These are phyloP conservation scores for Abelmoschus esculentus DNA, from an alignment of 345 rosid species.

Conservation along the genomic window DNA sequence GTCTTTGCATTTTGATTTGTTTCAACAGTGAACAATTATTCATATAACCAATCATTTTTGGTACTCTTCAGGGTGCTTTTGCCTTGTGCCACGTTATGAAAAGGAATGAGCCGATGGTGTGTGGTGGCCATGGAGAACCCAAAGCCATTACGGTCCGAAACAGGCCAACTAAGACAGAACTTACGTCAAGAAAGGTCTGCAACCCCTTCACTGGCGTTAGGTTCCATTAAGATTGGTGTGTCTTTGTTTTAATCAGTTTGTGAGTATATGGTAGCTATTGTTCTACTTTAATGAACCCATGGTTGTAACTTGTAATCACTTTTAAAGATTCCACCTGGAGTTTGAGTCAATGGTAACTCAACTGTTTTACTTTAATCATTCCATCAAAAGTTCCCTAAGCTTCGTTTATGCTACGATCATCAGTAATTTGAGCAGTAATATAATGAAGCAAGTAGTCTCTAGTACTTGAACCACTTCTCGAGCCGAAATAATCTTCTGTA, in stretches of 20 bases:
- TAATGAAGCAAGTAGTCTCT: not conserved
- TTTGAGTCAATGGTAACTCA: constrained; percentile 1
- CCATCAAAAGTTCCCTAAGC: not conserved
- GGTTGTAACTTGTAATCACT: not conserved
- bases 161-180: constrained; percentile 32
- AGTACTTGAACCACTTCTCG: no score
- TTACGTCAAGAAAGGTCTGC: constrained; percentile 22
- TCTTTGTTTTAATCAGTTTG: not conserved
- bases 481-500: no score
- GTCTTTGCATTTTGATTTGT: not conserved
- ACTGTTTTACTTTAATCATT: not conserved
- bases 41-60: not conserved
- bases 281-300: not conserved
- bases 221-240: not conserved
- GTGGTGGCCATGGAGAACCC: constrained; percentile 25
- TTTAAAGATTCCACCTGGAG: constrained; percentile 3
- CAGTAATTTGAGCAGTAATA: not conserved
- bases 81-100: constrained; percentile 74
- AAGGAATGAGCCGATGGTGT: constrained; percentile 47
- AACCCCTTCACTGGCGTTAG: not conserved
- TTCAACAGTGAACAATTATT: not conserved
- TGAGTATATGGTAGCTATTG: not conserved
- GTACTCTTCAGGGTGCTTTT: constrained; percentile 48
- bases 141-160: constrained; percentile 24
- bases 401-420: not conserved